A percentile compares a stretch with the other conserved stretches of the same genome.
Evolutionary conservation across 352 stramenopile genomes (phyloP).

Genomic region (Phytophthora crassamura): DNA sequence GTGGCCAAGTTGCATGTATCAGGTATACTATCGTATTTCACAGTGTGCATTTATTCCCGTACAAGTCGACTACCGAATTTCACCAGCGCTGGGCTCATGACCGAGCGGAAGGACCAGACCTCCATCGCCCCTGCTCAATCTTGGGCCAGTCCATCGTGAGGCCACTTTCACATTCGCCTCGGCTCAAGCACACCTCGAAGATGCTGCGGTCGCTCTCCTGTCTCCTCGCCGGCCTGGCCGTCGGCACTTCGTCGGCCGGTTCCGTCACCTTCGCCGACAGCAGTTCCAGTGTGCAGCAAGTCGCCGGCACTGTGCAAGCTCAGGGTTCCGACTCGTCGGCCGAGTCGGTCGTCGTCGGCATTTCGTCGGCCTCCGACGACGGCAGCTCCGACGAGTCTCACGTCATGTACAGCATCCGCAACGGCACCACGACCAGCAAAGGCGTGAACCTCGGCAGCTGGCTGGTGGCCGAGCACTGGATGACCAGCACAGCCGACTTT

Average conservation of each 20-base stretch:
- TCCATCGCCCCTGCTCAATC: background rate
- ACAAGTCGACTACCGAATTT: too few species aligned
- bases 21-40: too few species aligned
- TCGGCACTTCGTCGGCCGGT: background rate
- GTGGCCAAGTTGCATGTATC: too few species aligned
- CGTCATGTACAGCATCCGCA: slow-evolving; percentile 67
- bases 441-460: slow-evolving; percentile 83
- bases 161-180: slow-evolving; percentile 23
- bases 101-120: too few species aligned
- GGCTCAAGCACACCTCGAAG: background rate
- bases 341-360: slow-evolving; percentile 4
- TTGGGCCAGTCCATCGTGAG: slow-evolving; percentile 9
- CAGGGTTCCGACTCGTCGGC: slow-evolving; percentile 7
- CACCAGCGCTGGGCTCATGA: too few species aligned
- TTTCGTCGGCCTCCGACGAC: slow-evolving; percentile 16
- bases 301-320: slow-evolving; percentile 16
- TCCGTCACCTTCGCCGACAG: slow-evolving; percentile 25
- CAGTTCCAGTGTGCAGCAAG: slow-evolving; percentile 18
- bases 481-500: slow-evolving; percentile 64
- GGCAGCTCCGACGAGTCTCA: too few species aligned
- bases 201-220: slow-evolving; percentile 26
- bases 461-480: slow-evolving; percentile 85
- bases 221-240: slow-evolving; percentile 10
- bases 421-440: slow-evolving; percentile 48
- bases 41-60: too few species aligned